Evolutionary conservation across 2,329 filamentous ascomycete genomes (phyloP).

Genomic region (Meredithiella fracta): DNA sequence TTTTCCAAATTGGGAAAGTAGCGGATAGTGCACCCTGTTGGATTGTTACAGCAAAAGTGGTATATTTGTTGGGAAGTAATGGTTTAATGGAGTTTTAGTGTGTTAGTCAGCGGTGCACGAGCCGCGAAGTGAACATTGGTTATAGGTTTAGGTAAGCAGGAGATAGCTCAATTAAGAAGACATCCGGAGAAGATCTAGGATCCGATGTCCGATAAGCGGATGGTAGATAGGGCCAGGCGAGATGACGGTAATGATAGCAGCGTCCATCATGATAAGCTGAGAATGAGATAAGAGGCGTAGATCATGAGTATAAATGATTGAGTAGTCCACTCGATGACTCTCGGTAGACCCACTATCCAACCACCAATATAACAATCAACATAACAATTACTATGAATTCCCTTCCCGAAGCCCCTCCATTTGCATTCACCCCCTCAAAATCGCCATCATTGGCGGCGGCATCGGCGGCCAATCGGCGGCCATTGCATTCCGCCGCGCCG

Average conservation of each 20-base stretch:
- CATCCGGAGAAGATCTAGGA: neutral
- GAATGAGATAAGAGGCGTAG: neutral
- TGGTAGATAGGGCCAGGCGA: neutral
- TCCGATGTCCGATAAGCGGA: neutral
- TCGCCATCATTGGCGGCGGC: constrained; percentile 23
- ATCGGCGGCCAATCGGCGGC: constrained; percentile 24
- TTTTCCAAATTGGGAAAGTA: neutral
- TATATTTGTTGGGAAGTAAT: neutral
- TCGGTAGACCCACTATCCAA: neutral
- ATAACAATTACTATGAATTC: neutral
- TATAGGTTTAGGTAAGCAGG: neutral
- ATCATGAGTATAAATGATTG: neutral
- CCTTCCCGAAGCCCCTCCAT: neutral
- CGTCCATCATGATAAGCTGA: no score
- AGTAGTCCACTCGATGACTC: no score
- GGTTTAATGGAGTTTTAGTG: neutral
- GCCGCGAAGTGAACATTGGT: neutral
- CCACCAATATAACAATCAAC: neutral
- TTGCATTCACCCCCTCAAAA: constrained; percentile 15
- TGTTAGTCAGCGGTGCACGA: neutral
- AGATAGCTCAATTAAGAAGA: no score
- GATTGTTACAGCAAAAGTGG: neutral
- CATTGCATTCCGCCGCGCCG: constrained; percentile 21
- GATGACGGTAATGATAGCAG: no score
- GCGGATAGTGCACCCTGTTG: constrained; percentile 7